Conservation (phyloP, 257 asterid species). For the Solanum sitiens region DNA sequence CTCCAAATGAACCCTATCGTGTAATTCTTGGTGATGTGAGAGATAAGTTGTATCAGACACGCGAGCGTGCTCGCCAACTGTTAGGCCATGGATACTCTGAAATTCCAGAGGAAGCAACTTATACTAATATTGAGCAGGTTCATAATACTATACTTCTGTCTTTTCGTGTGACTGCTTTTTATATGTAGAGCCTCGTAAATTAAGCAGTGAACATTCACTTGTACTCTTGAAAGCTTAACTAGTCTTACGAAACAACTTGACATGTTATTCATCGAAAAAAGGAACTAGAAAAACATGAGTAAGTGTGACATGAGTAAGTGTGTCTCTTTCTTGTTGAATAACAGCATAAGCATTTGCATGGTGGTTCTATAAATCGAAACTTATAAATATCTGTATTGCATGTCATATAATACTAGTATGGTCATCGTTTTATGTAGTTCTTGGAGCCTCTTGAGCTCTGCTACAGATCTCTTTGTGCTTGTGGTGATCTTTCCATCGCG, state of each 20-base stretch:
- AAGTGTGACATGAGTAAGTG: neutral
- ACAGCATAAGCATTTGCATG: neutral
- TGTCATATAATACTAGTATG: neutral
- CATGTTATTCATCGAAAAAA: neutral
- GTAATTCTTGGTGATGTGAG: constrained; percentile 42
- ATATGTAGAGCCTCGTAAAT: neutral
- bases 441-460: constrained; percentile 45
- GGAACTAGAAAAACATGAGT: no score
- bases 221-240: neutral
- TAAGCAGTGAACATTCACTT: neutral
- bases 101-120: constrained; percentile 33
- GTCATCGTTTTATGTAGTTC: constrained; percentile 14
- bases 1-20: constrained; percentile 39
- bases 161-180: neutral
- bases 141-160: neutral
- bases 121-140: constrained; percentile 32
- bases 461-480: constrained; percentile 39
- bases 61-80: constrained; percentile 41
- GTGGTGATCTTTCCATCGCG: constrained; percentile 39
- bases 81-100: constrained; percentile 34
- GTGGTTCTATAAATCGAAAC: neutral
- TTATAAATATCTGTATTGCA: neutral
- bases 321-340: neutral
- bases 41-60: constrained; percentile 39
- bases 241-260: neutral